Percentiles rank a stretch among this genome's conserved stretches.
Evolutionary conservation across 2,329 filamentous ascomycete genomes (phyloP).

Genomic region (Fusarium sp.): DNA sequence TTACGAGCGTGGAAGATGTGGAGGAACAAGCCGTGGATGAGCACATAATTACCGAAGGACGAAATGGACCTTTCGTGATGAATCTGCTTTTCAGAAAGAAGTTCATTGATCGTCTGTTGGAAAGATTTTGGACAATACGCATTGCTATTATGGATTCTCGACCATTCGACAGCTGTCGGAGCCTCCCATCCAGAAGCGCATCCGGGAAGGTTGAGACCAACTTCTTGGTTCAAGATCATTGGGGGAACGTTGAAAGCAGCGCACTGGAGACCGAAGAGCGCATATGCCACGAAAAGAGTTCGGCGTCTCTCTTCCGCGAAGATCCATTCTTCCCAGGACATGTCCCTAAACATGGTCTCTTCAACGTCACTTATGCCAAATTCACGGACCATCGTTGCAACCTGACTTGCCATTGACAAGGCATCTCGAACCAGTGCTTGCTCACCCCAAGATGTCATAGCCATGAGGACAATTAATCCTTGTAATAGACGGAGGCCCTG

Average conservation of each 20-base stretch:
- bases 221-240: not conserved
- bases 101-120: not conserved
- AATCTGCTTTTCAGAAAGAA: not conserved
- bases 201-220: constrained; percentile 1
- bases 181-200: constrained; percentile 11
- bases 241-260: constrained; percentile 11
- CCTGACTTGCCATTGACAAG: constrained; percentile 1
- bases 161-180: not conserved
- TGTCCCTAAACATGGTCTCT: too few relatives aligned
- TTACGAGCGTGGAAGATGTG: constrained; percentile 34
- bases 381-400: not conserved
- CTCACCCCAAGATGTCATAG: constrained; percentile 10
- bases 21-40: constrained; percentile 27
- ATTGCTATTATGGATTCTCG: not conserved
- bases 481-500: constrained; percentile 3
- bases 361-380: not conserved
- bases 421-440: not conserved
- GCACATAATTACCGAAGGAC: constrained; percentile 33
- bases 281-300: constrained; percentile 3
- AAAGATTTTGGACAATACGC: not conserved
- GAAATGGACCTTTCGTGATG: constrained; percentile 19
- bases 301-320: constrained; percentile 1
- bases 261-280: not conserved
- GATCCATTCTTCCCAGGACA: constrained; percentile 3
- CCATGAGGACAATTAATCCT: constrained; percentile 3